A percentile compares a stretch with the other conserved stretches of the same genome.
Evolutionary conservation across 371 early-diverging fungal genomes (phyloP).

Genomic region (Mortierella sp.): DNA sequence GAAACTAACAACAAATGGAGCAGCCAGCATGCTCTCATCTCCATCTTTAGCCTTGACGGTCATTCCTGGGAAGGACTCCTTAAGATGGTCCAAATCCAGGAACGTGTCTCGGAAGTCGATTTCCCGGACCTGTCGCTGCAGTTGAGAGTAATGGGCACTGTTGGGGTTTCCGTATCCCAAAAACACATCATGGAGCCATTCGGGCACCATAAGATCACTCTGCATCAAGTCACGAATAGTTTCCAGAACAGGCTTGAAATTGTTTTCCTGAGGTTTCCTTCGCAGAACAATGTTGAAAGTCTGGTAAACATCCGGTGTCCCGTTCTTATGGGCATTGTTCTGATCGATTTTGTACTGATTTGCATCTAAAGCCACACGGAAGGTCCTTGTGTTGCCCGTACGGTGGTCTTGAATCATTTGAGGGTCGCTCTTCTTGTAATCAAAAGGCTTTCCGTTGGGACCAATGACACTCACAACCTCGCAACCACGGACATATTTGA

Average conservation of each 20-base stretch:
- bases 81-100: constrained; percentile 83
- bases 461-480: constrained; percentile 85
- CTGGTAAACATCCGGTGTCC: constrained; percentile 74
- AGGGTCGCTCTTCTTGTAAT: constrained; percentile 65
- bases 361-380: constrained; percentile 87
- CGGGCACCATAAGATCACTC: constrained; percentile 83
- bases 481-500: constrained; percentile 88
- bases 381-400: constrained; percentile 67
- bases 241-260: constrained; percentile 92
- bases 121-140: constrained; percentile 63
- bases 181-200: constrained; percentile 90
- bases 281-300: constrained; percentile 92
- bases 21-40: constrained; percentile 48
- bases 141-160: constrained; percentile 75
- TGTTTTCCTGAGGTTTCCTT: constrained; percentile 88
- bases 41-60: constrained; percentile 56
- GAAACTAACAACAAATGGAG: constrained; percentile 77
- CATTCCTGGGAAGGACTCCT: constrained; percentile 73
- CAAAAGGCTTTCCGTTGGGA: constrained; percentile 77
- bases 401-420: constrained; percentile 59
- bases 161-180: constrained; percentile 95
- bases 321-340: constrained; percentile 28
- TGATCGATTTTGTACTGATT: constrained; percentile 83
- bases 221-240: constrained; percentile 90
- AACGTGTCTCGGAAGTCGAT: constrained; percentile 92